phyloP scores from a whole-genome alignment of 305 asterid genomes.

The Ilex paraguariensis region DNA sequence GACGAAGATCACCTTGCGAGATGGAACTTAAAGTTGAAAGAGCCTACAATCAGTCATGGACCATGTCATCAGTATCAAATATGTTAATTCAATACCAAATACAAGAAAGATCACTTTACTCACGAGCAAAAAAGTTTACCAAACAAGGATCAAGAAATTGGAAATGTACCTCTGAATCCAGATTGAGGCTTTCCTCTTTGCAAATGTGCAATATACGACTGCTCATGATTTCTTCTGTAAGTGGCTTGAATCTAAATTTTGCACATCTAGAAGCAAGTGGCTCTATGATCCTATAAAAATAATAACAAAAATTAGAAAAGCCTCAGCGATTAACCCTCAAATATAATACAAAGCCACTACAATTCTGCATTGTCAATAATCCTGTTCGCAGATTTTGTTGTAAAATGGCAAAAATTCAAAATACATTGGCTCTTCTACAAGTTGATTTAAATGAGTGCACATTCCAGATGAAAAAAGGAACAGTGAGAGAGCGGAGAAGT shows the following conservation, averaged over 20 bases:
- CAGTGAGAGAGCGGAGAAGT: no score
- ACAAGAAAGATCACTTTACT: neutral
- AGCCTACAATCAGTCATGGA: constrained; percentile 41
- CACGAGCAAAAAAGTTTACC: constrained; percentile 10
- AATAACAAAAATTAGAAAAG: constrained; percentile 5
- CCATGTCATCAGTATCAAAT: constrained; percentile 1
- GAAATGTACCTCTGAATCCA: constrained; percentile 67
- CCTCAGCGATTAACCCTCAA: neutral
- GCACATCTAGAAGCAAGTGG: constrained; percentile 98
- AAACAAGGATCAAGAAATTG: constrained; percentile 14
- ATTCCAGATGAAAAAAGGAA: no score
- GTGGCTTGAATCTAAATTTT: constrained; percentile 91
- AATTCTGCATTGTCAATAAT: no score
- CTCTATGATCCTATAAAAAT: constrained; percentile 61
- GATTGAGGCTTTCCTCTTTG: constrained; percentile 74
- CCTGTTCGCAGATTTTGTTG: neutral
- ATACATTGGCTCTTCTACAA: no score
- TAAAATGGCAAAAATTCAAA: neutral
- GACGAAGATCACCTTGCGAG: constrained; percentile 89
- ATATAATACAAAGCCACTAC: no score
- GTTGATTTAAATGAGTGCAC: no score
- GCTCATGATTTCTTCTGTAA: constrained; percentile 78
- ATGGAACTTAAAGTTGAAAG: constrained; percentile 74
- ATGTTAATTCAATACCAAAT: neutral
- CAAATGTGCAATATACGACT: constrained; percentile 70